Conservation (phyloP, 768 basidiomycete genomes). For the Rhizopogon salebrosus region DNA sequence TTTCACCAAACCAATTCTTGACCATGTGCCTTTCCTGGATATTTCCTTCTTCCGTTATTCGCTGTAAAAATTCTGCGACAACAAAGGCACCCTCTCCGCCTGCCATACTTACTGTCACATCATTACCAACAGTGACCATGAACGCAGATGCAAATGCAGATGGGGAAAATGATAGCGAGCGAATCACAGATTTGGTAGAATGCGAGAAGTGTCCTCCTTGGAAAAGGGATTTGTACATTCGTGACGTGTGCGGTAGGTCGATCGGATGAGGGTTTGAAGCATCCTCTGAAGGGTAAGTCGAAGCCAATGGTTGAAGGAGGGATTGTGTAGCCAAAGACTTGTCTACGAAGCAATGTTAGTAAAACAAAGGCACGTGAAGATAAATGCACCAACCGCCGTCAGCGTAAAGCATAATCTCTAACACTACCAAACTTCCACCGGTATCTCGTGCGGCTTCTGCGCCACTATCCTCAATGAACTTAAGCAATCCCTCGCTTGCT, state of each 20-base stretch:
- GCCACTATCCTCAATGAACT: conserved; percentile 61
- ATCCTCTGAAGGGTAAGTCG: conserved; percentile 53
- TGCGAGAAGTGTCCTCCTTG: conserved; percentile 89
- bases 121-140: conserved; percentile 47
- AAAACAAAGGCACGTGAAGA: background rate
- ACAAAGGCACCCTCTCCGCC: conserved; percentile 67
- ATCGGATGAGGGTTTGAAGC: conserved; percentile 55
- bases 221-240: conserved; percentile 83
- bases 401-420: conserved; percentile 80
- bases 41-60: conserved; percentile 39
- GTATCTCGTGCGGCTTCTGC: conserved; percentile 65
- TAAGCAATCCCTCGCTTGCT: conserved; percentile 70
- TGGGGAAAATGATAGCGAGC: conserved; percentile 50
- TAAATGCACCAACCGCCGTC: conserved; percentile 62
- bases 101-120: conserved; percentile 50
- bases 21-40: conserved; percentile 38
- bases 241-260: conserved; percentile 76
- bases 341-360: conserved; percentile 38
- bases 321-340: conserved; percentile 58
- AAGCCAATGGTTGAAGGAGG: conserved; percentile 52
- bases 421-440: conserved; percentile 71
- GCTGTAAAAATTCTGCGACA: conserved; percentile 65
- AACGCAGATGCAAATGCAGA: conserved; percentile 55
- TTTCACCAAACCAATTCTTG: conserved; percentile 53
- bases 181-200: conserved; percentile 47